These are phyloP conservation scores for Immersiella caudata DNA, from an alignment of 495 filamentous ascomycete species.

Conservation along the genomic window DNA sequence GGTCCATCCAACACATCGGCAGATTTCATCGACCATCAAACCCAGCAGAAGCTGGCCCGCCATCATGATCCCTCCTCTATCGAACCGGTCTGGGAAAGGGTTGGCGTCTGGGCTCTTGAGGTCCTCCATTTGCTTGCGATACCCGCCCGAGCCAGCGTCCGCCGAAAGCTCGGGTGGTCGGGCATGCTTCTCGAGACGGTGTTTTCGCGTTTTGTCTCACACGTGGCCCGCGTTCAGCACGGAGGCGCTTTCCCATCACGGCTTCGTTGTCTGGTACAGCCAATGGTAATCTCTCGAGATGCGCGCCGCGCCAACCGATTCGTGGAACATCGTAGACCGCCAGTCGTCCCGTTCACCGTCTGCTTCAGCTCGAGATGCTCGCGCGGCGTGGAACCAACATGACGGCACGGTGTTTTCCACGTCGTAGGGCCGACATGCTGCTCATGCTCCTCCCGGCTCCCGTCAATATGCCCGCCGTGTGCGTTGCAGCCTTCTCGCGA, in stretches of 20 bases:
- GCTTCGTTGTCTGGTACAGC: slow-evolving; percentile 8
- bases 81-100: background rate
- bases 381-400: background rate
- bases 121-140: background rate
- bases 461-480: background rate
- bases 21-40: background rate
- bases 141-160: background rate
- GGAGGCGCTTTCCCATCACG: slow-evolving; percentile 1
- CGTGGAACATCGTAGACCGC: background rate
- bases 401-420: background rate
- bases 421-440: background rate
- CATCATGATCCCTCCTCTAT: background rate
- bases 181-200: background rate
- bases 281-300: slow-evolving; percentile 10
- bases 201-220: slow-evolving; percentile 22
- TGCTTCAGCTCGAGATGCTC: background rate
- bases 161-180: background rate
- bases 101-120: background rate
- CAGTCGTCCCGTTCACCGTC: background rate
- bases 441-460: background rate
- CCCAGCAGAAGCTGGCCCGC: background rate
- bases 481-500: background rate
- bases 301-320: slow-evolving; percentile 1
- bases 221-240: slow-evolving; percentile 15
- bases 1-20: background rate